A percentile compares a stretch with the other conserved stretches of the same genome.
These are phyloP conservation scores for Fusarium devonianum DNA, from an alignment of 2,329 filamentous ascomycete genomes.

Conservation along the genomic window DNA sequence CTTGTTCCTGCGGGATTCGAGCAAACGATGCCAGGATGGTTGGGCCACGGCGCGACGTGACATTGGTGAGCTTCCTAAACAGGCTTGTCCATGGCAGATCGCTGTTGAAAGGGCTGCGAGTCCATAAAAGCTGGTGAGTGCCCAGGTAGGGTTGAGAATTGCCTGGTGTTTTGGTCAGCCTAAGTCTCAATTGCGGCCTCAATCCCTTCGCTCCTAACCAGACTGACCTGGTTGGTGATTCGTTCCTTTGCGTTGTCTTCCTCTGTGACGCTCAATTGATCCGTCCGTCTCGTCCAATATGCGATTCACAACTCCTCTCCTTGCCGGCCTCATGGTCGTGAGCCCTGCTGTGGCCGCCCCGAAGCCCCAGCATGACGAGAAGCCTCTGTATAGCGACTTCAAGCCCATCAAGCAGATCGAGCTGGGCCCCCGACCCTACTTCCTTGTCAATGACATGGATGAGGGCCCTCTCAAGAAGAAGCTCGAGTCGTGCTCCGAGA, in stretches of 20 bases:
- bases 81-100: slow-evolving; percentile 31
- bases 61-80: slow-evolving; percentile 24
- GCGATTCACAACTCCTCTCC: slow-evolving; percentile 43
- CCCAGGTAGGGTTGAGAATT: slow-evolving; percentile 9
- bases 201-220: slow-evolving; percentile 5
- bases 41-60: slow-evolving; percentile 17
- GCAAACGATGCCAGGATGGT: background rate
- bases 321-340: slow-evolving; percentile 43
- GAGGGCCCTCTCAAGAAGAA: slow-evolving; percentile 65
- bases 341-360: slow-evolving; percentile 42
- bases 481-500: slow-evolving; percentile 65
- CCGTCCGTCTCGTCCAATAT: slow-evolving; percentile 34
- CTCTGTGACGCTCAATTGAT: slow-evolving; percentile 15
- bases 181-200: slow-evolving; percentile 20
- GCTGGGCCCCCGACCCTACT: slow-evolving; percentile 70
- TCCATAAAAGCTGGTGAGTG: slow-evolving; percentile 31
- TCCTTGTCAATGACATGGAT: slow-evolving; percentile 69
- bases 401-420: slow-evolving; percentile 58
- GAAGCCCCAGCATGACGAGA: slow-evolving; percentile 22
- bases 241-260: background rate
- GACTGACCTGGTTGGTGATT: slow-evolving; percentile 7
- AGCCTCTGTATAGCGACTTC: slow-evolving; percentile 18
- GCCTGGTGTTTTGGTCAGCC: slow-evolving; percentile 16
- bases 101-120: background rate
- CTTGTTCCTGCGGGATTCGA: slow-evolving; percentile 15